These are phyloP conservation scores for Colletotrichum higginsianum DNA, from an alignment of 2,329 filamentous ascomycete genomes.

Conservation along the genomic window DNA sequence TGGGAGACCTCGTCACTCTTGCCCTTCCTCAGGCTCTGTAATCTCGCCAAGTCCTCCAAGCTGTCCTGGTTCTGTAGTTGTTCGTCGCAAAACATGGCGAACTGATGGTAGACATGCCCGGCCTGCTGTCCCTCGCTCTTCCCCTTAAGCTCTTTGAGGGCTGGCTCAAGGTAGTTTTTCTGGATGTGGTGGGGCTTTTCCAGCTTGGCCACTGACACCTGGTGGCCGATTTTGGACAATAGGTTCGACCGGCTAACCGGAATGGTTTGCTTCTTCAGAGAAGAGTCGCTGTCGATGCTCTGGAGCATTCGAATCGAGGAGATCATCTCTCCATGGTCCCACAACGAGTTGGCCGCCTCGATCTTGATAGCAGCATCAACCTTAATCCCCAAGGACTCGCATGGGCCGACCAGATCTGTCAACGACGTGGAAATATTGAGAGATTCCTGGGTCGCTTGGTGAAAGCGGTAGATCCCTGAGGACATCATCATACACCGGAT, in stretches of 20 bases:
- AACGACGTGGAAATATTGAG: slow-evolving; percentile 88
- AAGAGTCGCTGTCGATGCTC: slow-evolving; percentile 73
- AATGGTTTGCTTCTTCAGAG: slow-evolving; percentile 78
- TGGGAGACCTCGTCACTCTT: slow-evolving; percentile 86
- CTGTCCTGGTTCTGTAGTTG: slow-evolving; percentile 91
- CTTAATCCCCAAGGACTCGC: slow-evolving; percentile 78
- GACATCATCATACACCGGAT: slow-evolving; percentile 83
- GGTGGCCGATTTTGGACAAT: slow-evolving; percentile 88
- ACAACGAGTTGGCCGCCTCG: slow-evolving; percentile 90
- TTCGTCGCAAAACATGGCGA: slow-evolving; percentile 94
- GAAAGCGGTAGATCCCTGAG: slow-evolving; percentile 82
- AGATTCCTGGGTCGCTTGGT: slow-evolving; percentile 88
- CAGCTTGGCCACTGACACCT: slow-evolving; percentile 89
- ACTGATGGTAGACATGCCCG: slow-evolving; percentile 92
- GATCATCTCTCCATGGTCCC: slow-evolving; percentile 93
- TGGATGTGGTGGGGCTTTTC: slow-evolving; percentile 95
- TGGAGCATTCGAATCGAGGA: slow-evolving; percentile 92
- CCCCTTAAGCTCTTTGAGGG: slow-evolving; percentile 84
- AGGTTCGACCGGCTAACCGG: slow-evolving; percentile 82
- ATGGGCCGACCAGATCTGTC: slow-evolving; percentile 81
- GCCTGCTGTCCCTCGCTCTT: slow-evolving; percentile 79
- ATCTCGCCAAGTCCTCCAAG: slow-evolving; percentile 85
- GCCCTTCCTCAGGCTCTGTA: slow-evolving; percentile 83
- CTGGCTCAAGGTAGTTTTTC: slow-evolving; percentile 85
- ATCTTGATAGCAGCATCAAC: slow-evolving; percentile 84